Percentiles rank a stretch among this genome's conserved stretches.
These are phyloP conservation scores for Hypomontagnella submonticulosa DNA, from an alignment of 495 filamentous ascomycete species.

Conservation along the genomic window DNA sequence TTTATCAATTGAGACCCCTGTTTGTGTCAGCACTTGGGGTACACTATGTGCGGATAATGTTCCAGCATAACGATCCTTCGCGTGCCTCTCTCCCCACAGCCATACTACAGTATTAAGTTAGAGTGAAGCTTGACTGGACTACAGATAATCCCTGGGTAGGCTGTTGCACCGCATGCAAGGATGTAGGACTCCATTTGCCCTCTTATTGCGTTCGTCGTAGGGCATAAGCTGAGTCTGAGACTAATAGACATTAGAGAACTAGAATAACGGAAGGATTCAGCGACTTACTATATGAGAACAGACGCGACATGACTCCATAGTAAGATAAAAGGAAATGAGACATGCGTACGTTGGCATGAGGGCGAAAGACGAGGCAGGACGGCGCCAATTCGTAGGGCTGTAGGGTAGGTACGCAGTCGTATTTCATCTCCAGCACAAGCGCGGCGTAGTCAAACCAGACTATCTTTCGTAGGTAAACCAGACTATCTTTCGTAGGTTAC, in stretches of 20 bases:
- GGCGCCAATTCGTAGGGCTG: no score
- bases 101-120: no score
- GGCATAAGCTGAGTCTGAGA: neutral
- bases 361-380: no score
- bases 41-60: no score
- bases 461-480: neutral
- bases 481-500: neutral
- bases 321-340: neutral
- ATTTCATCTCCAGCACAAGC: constrained; percentile 2
- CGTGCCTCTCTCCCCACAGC: no score
- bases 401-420: neutral
- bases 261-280: neutral
- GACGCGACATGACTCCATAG: neutral
- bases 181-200: constrained; percentile 1
- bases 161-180: constrained; percentile 1
- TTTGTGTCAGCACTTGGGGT: no score
- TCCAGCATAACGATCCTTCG: no score
- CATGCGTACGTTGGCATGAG: no score
- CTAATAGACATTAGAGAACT: neutral
- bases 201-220: constrained; percentile 7
- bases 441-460: neutral
- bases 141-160: constrained; percentile 12
- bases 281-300: neutral
- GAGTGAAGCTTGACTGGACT: constrained; percentile 35
- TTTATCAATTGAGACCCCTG: no score